Conservation (phyloP, 257 asterid species). For the Nyctanthes arbortristis region DNA sequence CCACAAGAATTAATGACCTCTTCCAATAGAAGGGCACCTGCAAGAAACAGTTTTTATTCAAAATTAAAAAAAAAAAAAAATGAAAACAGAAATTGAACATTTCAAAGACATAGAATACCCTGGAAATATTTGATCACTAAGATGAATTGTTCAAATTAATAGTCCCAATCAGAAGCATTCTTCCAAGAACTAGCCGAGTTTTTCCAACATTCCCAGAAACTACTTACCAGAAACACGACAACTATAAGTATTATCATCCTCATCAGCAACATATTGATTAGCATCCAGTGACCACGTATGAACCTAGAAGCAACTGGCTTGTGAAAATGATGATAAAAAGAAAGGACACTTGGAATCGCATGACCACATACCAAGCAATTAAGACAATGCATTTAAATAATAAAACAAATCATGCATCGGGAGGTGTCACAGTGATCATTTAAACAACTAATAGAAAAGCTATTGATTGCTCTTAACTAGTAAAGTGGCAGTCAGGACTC, state of each 20-base stretch:
- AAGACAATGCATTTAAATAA: neutral
- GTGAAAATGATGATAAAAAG: slow-evolving; percentile 18
- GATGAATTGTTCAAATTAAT: neutral
- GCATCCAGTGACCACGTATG: slow-evolving; percentile 91
- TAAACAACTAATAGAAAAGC: slow-evolving; percentile 9
- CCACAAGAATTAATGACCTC: slow-evolving; percentile 71
- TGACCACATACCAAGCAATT: slow-evolving; percentile 5
- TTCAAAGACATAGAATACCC: slow-evolving; percentile 1
- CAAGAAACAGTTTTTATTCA: slow-evolving; percentile 25
- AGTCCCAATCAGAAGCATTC: neutral
- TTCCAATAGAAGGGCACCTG: slow-evolving; percentile 85
- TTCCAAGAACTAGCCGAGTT: neutral
- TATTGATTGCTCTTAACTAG: neutral
- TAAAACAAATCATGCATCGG: slow-evolving; percentile 10
- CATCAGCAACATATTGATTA: slow-evolving; percentile 94
- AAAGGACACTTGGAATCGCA: slow-evolving; percentile 10
- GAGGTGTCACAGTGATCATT: slow-evolving; percentile 5
- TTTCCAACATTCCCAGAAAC: slow-evolving; percentile 21
- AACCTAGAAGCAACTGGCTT: slow-evolving; percentile 47
- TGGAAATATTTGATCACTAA: neutral
- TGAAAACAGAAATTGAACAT: slow-evolving; percentile 5
- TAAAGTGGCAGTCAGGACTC: neutral
- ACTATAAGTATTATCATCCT: slow-evolving; percentile 88
- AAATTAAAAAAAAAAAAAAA: neutral
- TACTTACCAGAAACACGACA: slow-evolving; percentile 94